phyloP scores from a whole-genome alignment of 495 filamentous ascomycete genomes.

The Trichoderma virens region DNA sequence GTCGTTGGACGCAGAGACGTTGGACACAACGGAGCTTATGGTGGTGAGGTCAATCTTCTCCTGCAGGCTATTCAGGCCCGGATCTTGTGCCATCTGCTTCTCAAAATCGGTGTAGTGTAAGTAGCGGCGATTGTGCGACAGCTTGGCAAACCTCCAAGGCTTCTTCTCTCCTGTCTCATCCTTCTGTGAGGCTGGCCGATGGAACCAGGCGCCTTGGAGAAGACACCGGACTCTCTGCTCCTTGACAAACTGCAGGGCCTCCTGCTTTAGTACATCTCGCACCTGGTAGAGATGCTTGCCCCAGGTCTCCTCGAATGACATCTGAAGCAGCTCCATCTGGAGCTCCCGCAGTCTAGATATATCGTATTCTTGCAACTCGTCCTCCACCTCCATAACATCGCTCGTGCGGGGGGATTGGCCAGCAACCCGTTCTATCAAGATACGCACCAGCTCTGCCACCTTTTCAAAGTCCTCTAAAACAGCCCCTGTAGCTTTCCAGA shows the following conservation, averaged over 20 bases:
- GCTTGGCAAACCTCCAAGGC: constrained; percentile 72
- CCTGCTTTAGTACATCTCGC: constrained; percentile 84
- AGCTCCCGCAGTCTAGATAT: constrained; percentile 66
- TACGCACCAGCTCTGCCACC: constrained; percentile 79
- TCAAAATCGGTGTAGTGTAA: constrained; percentile 91
- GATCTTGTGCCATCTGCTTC: constrained; percentile 51
- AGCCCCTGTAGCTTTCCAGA: constrained; percentile 88
- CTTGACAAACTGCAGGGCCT: constrained; percentile 91
- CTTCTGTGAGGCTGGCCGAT: constrained; percentile 42
- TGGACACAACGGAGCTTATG: constrained; percentile 89
- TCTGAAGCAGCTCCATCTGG: constrained; percentile 91
- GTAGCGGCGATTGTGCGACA: constrained; percentile 86
- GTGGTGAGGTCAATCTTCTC: constrained; percentile 86
- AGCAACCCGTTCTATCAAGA: constrained; percentile 86
- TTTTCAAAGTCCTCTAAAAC: constrained; percentile 83
- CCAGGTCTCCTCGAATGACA: constrained; percentile 92
- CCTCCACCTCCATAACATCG: constrained; percentile 82
- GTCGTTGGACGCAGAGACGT: constrained; percentile 60
- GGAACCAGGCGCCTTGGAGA: constrained; percentile 85
- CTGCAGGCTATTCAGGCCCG: constrained; percentile 62
- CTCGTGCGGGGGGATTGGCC: constrained; percentile 76
- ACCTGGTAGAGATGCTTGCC: constrained; percentile 82
- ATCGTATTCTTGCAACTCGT: constrained; percentile 79
- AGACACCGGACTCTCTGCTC: constrained; percentile 94
- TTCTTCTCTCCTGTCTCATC: constrained; percentile 29